Conservation (phyloP, 2,329 filamentous ascomycete species). For the Penicillium sp. region DNA sequence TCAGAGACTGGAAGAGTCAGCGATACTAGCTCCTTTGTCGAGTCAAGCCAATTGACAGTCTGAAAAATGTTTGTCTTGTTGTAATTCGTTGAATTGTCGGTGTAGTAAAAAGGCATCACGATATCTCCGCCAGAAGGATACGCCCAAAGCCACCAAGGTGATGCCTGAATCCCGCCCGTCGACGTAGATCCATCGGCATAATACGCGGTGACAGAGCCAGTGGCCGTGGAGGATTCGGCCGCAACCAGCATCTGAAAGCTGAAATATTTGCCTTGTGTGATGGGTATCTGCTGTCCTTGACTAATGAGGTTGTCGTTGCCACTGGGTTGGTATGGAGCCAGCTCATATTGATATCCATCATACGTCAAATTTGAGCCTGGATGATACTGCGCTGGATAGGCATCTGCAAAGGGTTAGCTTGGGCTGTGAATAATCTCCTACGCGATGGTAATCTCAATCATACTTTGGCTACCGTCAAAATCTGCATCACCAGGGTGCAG, state of each 20-base stretch:
- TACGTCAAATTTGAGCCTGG: constrained; percentile 34
- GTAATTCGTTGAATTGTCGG: constrained; percentile 32
- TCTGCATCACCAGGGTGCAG: constrained; percentile 32
- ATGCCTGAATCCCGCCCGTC: constrained; percentile 35
- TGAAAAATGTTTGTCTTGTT: constrained; percentile 41
- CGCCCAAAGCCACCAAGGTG: constrained; percentile 33
- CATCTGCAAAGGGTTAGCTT: constrained; percentile 18
- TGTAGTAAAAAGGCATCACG: constrained; percentile 37
- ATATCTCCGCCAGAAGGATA: constrained; percentile 40
- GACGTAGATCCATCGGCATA: constrained; percentile 36
- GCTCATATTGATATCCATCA: constrained; percentile 33
- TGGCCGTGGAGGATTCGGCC: constrained; percentile 35
- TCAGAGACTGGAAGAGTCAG: constrained; percentile 35
- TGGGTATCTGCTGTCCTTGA: constrained; percentile 30
- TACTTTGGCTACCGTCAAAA: constrained; percentile 31
- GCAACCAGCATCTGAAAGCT: constrained; percentile 40
- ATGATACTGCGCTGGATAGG: constrained; percentile 36
- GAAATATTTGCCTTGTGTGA: constrained; percentile 32
- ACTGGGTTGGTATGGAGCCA: constrained; percentile 32
- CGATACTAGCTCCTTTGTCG: constrained; percentile 34
- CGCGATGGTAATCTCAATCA: not conserved
- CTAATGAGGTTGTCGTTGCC: constrained; percentile 38
- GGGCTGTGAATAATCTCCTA: not conserved
- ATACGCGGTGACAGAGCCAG: constrained; percentile 33
- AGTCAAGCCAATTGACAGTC: constrained; percentile 37